Percentiles rank a stretch among this genome's conserved stretches.
Evolutionary conservation across 23 red algal species (phyloP).

Genomic region (Agarophyton chilense): DNA sequence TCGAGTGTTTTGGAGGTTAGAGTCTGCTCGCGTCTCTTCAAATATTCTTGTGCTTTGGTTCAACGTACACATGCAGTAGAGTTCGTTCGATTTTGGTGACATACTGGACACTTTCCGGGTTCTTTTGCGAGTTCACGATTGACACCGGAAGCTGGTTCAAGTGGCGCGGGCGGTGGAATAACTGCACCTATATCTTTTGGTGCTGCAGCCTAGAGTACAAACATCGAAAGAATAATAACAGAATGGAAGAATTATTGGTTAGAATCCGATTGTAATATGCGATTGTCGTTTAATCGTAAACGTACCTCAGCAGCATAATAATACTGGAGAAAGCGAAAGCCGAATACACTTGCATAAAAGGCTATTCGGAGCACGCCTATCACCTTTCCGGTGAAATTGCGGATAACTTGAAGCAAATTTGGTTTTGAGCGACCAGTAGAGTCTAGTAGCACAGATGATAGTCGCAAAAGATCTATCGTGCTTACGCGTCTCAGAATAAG

Average conservation of each 20-base stretch:
- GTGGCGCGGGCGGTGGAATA: conserved; percentile 45
- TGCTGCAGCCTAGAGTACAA: conserved; percentile 1
- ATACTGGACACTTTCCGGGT: conserved; percentile 56
- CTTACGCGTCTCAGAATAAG: conserved; percentile 40
- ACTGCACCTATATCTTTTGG: conserved; percentile 41
- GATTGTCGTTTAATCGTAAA: neutral
- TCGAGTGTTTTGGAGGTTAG: neutral
- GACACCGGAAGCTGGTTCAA: conserved; percentile 45
- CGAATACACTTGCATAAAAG: conserved; percentile 62
- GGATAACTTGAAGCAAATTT: neutral
- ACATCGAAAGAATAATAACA: neutral
- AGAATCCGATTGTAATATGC: neutral
- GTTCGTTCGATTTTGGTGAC: conserved; percentile 37
- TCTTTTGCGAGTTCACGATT: conserved; percentile 22
- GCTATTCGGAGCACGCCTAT: conserved; percentile 15
- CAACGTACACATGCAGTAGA: conserved; percentile 71
- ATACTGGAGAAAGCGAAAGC: conserved; percentile 73
- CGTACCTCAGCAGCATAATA: conserved; percentile 70
- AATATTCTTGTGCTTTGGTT: neutral
- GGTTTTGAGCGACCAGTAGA: neutral
- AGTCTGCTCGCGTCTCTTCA: neutral
- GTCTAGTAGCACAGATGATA: neutral
- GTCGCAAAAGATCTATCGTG: conserved; percentile 1
- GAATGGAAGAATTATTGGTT: neutral
- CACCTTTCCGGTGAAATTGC: neutral